phyloP scores from a whole-genome alignment of 352 stramenopile species.

The Globisporangium canariense region DNA sequence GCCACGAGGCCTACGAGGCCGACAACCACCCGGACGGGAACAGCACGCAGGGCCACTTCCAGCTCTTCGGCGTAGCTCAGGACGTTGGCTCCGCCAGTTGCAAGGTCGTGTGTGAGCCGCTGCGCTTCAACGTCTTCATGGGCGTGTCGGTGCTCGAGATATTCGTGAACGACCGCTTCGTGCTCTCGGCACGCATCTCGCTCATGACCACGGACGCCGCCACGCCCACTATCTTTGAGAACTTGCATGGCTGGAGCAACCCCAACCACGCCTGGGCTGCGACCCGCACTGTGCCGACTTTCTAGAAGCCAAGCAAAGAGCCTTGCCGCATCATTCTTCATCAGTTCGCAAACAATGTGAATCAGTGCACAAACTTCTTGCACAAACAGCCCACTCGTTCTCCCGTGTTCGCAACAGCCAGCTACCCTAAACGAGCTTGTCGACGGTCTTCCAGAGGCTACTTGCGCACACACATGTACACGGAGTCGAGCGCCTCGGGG shows the following conservation, averaged over 20 bases:
- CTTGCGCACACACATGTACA: slow-evolving; percentile 32
- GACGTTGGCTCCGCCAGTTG: slow-evolving; percentile 25
- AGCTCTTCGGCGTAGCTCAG: slow-evolving; percentile 49
- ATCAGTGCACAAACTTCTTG: no score
- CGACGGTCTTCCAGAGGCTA: slow-evolving; percentile 47
- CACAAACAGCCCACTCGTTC: no score
- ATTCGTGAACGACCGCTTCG: slow-evolving; percentile 68
- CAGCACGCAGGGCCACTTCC: slow-evolving; percentile 46
- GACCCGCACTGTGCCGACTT: slow-evolving; percentile 29
- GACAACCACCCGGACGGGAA: slow-evolving; percentile 29
- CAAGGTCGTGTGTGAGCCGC: slow-evolving; percentile 34
- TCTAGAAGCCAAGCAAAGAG: slow-evolving; percentile 14
- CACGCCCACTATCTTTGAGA: slow-evolving; percentile 40
- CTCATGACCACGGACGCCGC: slow-evolving; percentile 30
- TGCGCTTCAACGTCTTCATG: slow-evolving; percentile 59
- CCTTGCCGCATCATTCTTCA: no score
- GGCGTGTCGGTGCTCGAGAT: slow-evolving; percentile 69
- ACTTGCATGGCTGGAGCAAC: slow-evolving; percentile 62
- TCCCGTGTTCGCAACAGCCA: no score
- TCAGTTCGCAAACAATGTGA: no score
- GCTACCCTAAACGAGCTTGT: slow-evolving; percentile 25
- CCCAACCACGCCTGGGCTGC: slow-evolving; percentile 57
- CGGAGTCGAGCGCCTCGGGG: slow-evolving; percentile 26
- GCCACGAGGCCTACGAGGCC: slow-evolving; percentile 40
- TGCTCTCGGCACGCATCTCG: slow-evolving; percentile 59